Base-by-base conservation (phyloP, 2,329 filamentous ascomycete genomes). In the Zalaria obscura region DNA sequence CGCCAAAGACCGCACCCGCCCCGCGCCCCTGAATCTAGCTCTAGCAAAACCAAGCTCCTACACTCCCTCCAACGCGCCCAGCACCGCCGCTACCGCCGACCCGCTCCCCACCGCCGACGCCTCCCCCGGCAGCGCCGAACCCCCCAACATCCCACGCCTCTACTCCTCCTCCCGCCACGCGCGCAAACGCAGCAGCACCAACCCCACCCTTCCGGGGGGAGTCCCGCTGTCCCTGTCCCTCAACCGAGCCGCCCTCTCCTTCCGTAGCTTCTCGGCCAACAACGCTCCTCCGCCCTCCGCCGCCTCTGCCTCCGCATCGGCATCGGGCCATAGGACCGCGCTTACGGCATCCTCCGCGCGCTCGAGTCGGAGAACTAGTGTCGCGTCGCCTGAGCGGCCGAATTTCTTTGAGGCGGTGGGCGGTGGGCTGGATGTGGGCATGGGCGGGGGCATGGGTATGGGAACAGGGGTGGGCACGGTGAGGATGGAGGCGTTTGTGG, bases 401-500 rank as follows among this genome's bases (percentile, higher is more conserved):
- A 73, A 75, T 58, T 88, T 91, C 64, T 91, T 91, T 55, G 87
- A 93, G 52, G 83, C 83, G 1, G 80, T 93, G 44, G 18, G 18
- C 18, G 18, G 18, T 18, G 18, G 18, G 18, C 18, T 18, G 18
- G 18, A 18, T 18, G 18, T 18, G 18, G 18, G 18, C 18, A 18
- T 18, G 18, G 18, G 18, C 18, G 18, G 18, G 18, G 18, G 18
- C 18, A 18, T 18, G 18, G 18, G 18, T 18, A 18, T 18, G 18
- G 18, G 18, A 18, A 18, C 18, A 18, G 18, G 18, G 18, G 18
- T 18, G 18, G 87, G 88, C 1, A 96, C 88, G 2, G 78, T 96
- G 37, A 78, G 91, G 27, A 96, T 98, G 89, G 89, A 96, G 60
- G 91, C 91, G 0, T 98, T 96, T 59, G 93, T 98, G 50, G 74